These are phyloP conservation scores for Boletus austroedulis DNA, from an alignment of 1,284 basidiomycete genomes.

Conservation along the genomic window DNA sequence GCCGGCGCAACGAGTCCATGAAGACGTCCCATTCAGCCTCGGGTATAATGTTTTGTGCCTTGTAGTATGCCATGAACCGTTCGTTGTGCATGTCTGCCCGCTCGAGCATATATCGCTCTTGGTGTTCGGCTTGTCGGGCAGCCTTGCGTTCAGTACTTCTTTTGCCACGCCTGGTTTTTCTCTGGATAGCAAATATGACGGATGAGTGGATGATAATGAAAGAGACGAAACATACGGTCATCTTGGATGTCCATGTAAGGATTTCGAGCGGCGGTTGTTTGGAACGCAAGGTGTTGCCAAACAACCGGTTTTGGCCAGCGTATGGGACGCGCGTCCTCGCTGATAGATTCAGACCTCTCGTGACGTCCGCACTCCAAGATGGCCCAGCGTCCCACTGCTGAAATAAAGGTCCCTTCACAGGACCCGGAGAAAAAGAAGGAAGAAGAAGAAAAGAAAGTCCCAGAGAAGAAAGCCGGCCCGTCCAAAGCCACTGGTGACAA, in stretches of 20 bases:
- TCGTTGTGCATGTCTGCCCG: constrained; percentile 69
- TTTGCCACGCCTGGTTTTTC: constrained; percentile 10
- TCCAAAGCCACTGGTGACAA: constrained; percentile 62
- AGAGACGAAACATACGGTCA: no score
- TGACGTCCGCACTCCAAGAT: constrained; percentile 40
- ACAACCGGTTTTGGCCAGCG: constrained; percentile 30
- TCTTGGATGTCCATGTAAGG: not conserved
- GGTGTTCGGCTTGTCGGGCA: constrained; percentile 4
- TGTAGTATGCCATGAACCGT: constrained; percentile 76
- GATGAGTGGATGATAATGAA: no score
- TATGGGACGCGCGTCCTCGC: constrained; percentile 36
- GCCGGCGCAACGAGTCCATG: constrained; percentile 63
- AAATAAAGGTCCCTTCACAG: constrained; percentile 61
- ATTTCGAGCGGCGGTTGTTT: constrained; percentile 26
- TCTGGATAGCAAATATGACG: no score
- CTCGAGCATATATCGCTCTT: constrained; percentile 46
- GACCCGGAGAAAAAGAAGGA: constrained; percentile 74
- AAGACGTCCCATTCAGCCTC: constrained; percentile 81
- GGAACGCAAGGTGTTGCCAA: constrained; percentile 35
- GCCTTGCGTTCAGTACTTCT: constrained; percentile 6
- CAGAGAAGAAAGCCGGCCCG: constrained; percentile 42
- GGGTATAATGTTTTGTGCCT: constrained; percentile 65
- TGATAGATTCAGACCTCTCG: constrained; percentile 3
- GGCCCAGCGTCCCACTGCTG: constrained; percentile 55
- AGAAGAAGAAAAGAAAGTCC: constrained; percentile 45